Conservation (phyloP, 2,329 filamentous ascomycete genomes). For the Xylariales sp. region DNA sequence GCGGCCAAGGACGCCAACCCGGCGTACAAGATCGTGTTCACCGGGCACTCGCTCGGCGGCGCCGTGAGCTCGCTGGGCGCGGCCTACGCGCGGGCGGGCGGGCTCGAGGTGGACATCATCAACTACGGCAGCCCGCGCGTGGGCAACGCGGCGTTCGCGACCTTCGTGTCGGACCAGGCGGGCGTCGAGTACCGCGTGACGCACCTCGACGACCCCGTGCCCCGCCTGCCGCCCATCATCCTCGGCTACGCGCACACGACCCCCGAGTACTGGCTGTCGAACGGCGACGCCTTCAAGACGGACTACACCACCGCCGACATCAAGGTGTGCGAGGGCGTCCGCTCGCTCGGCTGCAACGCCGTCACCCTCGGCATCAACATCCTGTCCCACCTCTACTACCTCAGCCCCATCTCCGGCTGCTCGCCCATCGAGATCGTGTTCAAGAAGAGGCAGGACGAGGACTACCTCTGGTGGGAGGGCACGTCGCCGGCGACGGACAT, state of each 20-base stretch:
- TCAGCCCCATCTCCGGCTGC: constrained; percentile 58
- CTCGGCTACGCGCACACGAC: constrained; percentile 74
- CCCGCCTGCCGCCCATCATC: constrained; percentile 71
- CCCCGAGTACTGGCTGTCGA: constrained; percentile 74
- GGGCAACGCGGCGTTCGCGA: constrained; percentile 66
- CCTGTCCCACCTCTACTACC: constrained; percentile 62
- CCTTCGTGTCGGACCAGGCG: constrained; percentile 64
- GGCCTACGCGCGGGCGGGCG: constrained; percentile 62
- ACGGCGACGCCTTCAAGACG: constrained; percentile 49
- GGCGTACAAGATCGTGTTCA: constrained; percentile 64
- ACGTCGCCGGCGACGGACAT: constrained; percentile 40
- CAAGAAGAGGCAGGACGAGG: constrained; percentile 36
- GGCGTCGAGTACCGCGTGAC: constrained; percentile 72
- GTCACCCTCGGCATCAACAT: constrained; percentile 59
- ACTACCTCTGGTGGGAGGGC: constrained; percentile 38
- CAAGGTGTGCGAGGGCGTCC: constrained; percentile 60
- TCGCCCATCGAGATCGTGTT: constrained; percentile 42
- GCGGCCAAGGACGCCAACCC: constrained; percentile 60
- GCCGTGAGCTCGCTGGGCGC: constrained; percentile 71
- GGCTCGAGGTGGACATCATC: constrained; percentile 68
- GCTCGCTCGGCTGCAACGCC: constrained; percentile 61
- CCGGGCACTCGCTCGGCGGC: constrained; percentile 76
- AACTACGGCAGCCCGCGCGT: constrained; percentile 75
- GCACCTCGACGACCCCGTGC: constrained; percentile 74
- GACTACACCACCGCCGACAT: constrained; percentile 56